Percentiles rank a stretch among this genome's conserved stretches.
Evolutionary conservation across 305 asterid genomes (phyloP).

Genomic region (Fraxinus dipetala): DNA sequence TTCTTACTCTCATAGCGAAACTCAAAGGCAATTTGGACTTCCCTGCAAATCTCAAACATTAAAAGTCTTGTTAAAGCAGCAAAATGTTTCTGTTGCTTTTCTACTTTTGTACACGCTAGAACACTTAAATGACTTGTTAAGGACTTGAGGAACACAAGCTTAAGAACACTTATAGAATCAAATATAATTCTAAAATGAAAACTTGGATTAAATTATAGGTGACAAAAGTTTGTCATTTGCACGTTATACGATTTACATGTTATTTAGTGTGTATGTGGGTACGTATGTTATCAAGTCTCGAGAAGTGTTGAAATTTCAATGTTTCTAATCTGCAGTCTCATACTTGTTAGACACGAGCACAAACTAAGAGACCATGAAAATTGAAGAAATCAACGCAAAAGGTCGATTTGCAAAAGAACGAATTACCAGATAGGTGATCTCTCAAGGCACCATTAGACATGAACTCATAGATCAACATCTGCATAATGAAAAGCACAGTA

Average conservation of each 20-base stretch:
- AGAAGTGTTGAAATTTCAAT: neutral
- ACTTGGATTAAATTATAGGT: neutral
- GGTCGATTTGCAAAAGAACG: neutral
- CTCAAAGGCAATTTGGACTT: constrained; percentile 52
- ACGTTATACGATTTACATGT: neutral
- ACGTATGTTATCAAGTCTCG: neutral
- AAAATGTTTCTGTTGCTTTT: neutral
- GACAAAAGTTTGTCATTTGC: neutral
- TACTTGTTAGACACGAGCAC: neutral
- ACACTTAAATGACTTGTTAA: neutral
- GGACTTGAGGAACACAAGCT: neutral
- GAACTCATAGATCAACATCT: constrained; percentile 94
- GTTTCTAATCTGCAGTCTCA: neutral
- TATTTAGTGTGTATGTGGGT: neutral
- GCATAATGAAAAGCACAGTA: constrained; percentile 34
- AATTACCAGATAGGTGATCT: constrained; percentile 81
- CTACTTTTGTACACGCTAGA: neutral
- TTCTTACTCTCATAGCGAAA: constrained; percentile 69
- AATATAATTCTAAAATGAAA: constrained; percentile 1
- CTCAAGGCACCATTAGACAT: constrained; percentile 88
- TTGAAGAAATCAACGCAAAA: neutral
- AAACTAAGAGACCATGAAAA: neutral
- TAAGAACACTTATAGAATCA: neutral
- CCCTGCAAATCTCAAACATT: constrained; percentile 38
- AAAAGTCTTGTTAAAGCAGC: neutral